These are phyloP conservation scores for Melastoma malabathricum DNA, from an alignment of 345 rosid genomes.

Conservation along the genomic window DNA sequence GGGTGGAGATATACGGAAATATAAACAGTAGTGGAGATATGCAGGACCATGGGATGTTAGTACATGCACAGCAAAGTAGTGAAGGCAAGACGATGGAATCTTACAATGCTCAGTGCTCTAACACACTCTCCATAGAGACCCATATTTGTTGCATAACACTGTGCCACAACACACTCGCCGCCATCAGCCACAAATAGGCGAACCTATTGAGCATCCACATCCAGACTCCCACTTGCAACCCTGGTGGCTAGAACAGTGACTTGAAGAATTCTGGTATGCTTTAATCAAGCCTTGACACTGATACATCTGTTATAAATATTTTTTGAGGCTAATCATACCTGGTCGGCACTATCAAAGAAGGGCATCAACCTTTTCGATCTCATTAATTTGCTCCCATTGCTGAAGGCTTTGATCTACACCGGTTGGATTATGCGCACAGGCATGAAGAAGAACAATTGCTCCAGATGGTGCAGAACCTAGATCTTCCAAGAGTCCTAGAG, in stretches of 20 bases:
- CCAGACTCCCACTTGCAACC: conserved; percentile 33
- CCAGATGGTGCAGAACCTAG: conserved; percentile 32
- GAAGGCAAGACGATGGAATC: not conserved
- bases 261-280: too few relatives aligned
- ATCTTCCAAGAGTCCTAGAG: conserved; percentile 30
- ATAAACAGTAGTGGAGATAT: not conserved
- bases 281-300: too few relatives aligned
- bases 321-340: conserved; percentile 12
- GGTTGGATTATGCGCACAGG: conserved; percentile 40
- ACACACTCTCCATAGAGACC: conserved; percentile 50
- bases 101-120: conserved; percentile 42
- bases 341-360: conserved; percentile 43
- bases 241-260: conserved; percentile 7
- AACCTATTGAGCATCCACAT: conserved; percentile 34
- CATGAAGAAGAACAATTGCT: conserved; percentile 37
- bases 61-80: not conserved
- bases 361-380: conserved; percentile 30
- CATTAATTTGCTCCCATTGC: conserved; percentile 41
- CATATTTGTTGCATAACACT: conserved; percentile 44
- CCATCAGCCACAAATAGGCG: conserved; percentile 46
- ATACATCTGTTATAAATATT: too few relatives aligned
- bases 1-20: not conserved
- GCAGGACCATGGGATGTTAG: too few relatives aligned
- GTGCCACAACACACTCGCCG: conserved; percentile 34
- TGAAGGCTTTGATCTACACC: conserved; percentile 37